phyloP scores from a whole-genome alignment of 805 yeast species.

The Candida boidinii region DNA sequence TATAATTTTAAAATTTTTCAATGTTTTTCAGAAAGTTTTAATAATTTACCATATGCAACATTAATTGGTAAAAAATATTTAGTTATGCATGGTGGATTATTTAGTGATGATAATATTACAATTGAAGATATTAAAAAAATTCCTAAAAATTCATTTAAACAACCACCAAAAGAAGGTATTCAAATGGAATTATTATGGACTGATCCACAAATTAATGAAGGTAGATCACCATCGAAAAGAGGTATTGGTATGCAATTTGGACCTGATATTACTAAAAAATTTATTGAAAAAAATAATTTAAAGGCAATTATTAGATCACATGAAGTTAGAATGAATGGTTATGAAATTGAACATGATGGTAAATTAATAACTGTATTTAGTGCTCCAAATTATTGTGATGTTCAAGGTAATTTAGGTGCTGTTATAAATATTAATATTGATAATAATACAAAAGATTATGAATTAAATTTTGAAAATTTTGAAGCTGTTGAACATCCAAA shows the following conservation, averaged over 20 bases:
- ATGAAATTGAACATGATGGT: constrained; percentile 80
- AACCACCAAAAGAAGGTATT: constrained; percentile 85
- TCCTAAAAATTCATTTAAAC: constrained; percentile 57
- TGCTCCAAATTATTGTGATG: constrained; percentile 97
- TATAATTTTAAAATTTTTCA: constrained; percentile 73
- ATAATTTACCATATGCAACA: constrained; percentile 78
- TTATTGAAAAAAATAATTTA: constrained; percentile 64
- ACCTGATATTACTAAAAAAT: constrained; percentile 81
- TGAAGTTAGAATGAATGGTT: constrained; percentile 91
- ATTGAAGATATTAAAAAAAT: constrained; percentile 66
- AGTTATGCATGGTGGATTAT: constrained; percentile 94
- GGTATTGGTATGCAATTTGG: constrained; percentile 97
- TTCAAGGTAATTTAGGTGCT: constrained; percentile 87
- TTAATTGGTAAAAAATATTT: constrained; percentile 70
- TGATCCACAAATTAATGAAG: constrained; percentile 77
- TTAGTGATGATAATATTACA: constrained; percentile 65
- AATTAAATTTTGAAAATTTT: constrained; percentile 52
- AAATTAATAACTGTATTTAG: constrained; percentile 88
- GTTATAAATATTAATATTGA: constrained; percentile 59
- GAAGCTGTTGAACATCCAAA: constrained; percentile 86
- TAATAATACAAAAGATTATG: constrained; percentile 34
- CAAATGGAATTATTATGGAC: constrained; percentile 98
- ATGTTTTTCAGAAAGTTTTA: constrained; percentile 80
- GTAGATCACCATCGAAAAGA: constrained; percentile 82
- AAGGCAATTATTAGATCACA: constrained; percentile 86